Base-by-base conservation (phyloP, 2,329 filamentous ascomycete genomes). In the Cladosporium velox region DNA sequence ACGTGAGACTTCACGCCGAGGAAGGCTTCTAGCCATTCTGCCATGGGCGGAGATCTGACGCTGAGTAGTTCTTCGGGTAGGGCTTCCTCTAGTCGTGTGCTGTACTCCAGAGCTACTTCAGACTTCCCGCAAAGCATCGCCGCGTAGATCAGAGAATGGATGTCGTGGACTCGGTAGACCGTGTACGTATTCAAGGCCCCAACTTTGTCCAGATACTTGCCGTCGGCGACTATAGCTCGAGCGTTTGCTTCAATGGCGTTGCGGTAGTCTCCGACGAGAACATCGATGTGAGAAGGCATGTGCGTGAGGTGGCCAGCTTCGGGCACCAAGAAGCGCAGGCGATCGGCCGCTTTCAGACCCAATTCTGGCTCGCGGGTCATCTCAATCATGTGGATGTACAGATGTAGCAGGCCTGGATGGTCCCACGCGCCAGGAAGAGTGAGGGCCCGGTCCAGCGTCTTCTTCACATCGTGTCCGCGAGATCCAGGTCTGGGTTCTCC, bases 301-400 rank as follows among this genome's bases (percentile, higher is more conserved):
- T 92, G 90, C 49, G 88, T 82, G 0, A 91, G 78, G 75, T 93
- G 90, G 0, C 90, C 90, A 0, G 86, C 83, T 73, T 92, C 89
- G 0, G 90, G 90, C 0, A 90, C 85, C 2, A 92, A 82, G 11
- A 81, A 82, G 26, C 90, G 86, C 12, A 92, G 81, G 18, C 80
- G 78, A 71, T 92, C 84, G 5, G 89, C 89, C 0, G 84, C 81
- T 0, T 84, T 79, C 18, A 91, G 75, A 1, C 88, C 90, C 1
- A 78, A 74, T 74, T 91, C 90, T 0, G 90, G 90, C 0, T 80
- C 83, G 0, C 81, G 79, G 0, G 90, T 92, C 90, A 92, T 92
- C 73, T 93, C 90, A 82, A 91, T 90, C 3, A 91, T 83, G 71
- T 92, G 90, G 47, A 92, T 90, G 75, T 93, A 93, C 35, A 92